Percentiles rank a stretch among this genome's conserved stretches.
Evolutionary conservation across 225 moss, liverwort and hornwort species (phyloP).

Genomic region (Climacium dendroides): DNA sequence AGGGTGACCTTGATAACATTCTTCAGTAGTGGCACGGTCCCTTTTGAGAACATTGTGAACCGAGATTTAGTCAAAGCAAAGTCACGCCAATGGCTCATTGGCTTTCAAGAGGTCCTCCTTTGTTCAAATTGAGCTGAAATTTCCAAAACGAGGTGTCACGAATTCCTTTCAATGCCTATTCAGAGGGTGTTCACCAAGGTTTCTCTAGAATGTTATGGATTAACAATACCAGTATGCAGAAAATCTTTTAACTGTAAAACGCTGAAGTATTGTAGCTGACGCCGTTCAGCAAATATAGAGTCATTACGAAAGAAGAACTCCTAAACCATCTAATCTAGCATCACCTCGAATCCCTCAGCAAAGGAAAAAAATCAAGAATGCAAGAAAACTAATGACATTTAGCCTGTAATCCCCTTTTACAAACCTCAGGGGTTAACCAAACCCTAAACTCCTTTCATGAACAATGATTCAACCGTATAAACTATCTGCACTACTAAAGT

Average conservation of each 20-base stretch:
- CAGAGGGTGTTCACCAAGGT: not conserved
- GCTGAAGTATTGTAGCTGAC: not conserved
- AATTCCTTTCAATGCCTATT: not conserved
- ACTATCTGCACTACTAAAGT: not conserved
- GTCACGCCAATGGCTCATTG: not conserved
- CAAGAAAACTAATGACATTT: not conserved
- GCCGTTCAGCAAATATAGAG: not conserved
- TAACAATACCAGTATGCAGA: not conserved
- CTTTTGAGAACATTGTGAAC: not conserved
- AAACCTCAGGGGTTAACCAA: not conserved
- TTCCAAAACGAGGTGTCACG: not conserved
- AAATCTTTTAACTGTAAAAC: not conserved
- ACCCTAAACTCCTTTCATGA: not conserved
- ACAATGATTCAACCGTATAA: not conserved
- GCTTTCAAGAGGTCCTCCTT: not conserved
- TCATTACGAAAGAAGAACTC: not conserved
- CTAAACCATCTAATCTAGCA: not conserved
- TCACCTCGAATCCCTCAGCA: not conserved
- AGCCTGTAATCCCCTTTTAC: not conserved
- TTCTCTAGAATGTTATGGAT: not conserved
- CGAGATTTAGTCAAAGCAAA: not conserved
- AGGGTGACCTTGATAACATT: not conserved
- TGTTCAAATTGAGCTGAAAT: not conserved
- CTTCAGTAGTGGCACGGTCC: not conserved
- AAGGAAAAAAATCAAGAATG: not conserved